Evolutionary conservation across 768 basidiomycete genomes (phyloP).

Genomic region (Rhizopogon roseolus): DNA sequence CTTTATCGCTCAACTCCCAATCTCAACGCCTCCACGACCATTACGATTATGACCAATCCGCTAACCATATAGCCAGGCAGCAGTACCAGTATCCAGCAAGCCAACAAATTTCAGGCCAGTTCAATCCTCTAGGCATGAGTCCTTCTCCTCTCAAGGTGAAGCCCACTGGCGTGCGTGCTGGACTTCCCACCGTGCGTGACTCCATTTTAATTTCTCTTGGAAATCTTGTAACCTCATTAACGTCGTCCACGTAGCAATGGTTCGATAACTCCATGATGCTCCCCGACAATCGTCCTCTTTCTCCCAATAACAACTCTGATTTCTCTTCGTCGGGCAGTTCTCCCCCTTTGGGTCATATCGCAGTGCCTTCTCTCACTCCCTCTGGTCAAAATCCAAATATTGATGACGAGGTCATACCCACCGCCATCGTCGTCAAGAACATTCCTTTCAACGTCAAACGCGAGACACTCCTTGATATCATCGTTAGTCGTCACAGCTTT

Average conservation of each 20-base stretch:
- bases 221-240: slow-evolving; percentile 13
- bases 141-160: slow-evolving; percentile 77
- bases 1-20: slow-evolving; percentile 64
- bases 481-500: slow-evolving; percentile 51
- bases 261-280: slow-evolving; percentile 52
- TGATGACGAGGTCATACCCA: slow-evolving; percentile 95
- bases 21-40: slow-evolving; percentile 78
- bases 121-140: slow-evolving; percentile 48
- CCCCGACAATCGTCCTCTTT: slow-evolving; percentile 75
- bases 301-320: slow-evolving; percentile 84
- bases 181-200: slow-evolving; percentile 65
- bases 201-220: slow-evolving; percentile 13
- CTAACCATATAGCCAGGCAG: slow-evolving; percentile 42
- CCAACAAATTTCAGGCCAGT: slow-evolving; percentile 52
- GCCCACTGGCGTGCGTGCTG: slow-evolving; percentile 48
- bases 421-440: slow-evolving; percentile 99
- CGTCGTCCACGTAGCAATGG: slow-evolving; percentile 64
- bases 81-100: slow-evolving; percentile 70
- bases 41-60: slow-evolving; percentile 77
- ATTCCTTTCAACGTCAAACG: slow-evolving; percentile 99
- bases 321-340: slow-evolving; percentile 86
- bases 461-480: slow-evolving; percentile 93
- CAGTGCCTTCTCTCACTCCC: slow-evolving; percentile 41
- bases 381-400: slow-evolving; percentile 33
- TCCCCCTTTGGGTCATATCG: slow-evolving; percentile 49